Evolutionary conservation across 2,329 filamentous ascomycete genomes (phyloP).

Genomic region (Talaromyces sp.): DNA sequence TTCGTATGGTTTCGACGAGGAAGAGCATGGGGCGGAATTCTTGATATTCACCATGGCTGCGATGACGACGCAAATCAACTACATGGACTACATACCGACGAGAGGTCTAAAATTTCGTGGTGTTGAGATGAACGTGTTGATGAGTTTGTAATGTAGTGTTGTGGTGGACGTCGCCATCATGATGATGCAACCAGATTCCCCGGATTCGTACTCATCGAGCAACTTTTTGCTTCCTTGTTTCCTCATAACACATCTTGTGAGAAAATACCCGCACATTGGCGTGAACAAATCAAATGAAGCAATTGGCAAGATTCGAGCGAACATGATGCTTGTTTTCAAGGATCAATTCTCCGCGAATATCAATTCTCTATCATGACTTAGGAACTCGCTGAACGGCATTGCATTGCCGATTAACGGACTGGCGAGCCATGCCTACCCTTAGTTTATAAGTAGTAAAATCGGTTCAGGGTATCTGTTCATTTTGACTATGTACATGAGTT

Average conservation of each 20-base stretch:
- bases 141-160: not conserved
- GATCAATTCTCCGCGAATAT: not conserved
- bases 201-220: not conserved
- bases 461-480: constrained; percentile 6
- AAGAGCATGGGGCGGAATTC: not conserved
- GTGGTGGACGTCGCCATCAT: not conserved
- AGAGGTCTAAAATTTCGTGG: no score
- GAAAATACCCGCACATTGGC: not conserved
- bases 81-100: not conserved
- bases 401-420: not conserved
- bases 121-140: not conserved
- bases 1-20: constrained; percentile 13
- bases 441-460: not conserved
- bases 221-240: not conserved
- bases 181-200: not conserved
- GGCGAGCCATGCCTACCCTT: not conserved
- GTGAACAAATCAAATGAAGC: not conserved
- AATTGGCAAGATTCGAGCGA: not conserved
- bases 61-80: not conserved
- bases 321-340: not conserved
- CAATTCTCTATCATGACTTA: not conserved
- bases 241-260: not conserved
- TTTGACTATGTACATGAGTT: constrained; percentile 5
- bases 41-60: not conserved
- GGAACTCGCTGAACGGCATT: no score